phyloP scores from a whole-genome alignment of 2,329 filamentous ascomycete species.

The Calonectria crousiana region DNA sequence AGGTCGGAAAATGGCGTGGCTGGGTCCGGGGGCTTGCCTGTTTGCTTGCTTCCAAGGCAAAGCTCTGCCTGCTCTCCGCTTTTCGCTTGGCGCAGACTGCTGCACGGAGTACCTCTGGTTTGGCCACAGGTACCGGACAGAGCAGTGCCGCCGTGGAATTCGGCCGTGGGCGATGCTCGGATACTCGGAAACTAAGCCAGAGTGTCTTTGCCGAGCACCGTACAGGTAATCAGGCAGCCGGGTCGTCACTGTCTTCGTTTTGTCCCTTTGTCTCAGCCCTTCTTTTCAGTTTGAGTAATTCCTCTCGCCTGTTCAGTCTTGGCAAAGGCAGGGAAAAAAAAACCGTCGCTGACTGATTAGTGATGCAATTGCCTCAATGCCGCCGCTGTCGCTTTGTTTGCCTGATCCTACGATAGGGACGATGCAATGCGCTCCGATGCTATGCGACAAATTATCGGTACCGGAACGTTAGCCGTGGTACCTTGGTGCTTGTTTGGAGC shows the following conservation, averaged over 20 bases:
- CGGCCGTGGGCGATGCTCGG: constrained; percentile 14
- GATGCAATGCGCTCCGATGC: not conserved
- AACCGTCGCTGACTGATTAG: not conserved
- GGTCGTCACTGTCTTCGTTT: not conserved
- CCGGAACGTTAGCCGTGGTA: constrained; percentile 7
- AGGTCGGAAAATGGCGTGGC: constrained; percentile 46
- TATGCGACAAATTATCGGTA: not conserved
- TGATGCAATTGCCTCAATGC: constrained; percentile 4
- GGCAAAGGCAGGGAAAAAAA: not conserved
- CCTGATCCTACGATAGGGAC: not conserved
- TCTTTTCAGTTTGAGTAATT: not conserved
- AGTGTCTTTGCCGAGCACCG: constrained; percentile 9
- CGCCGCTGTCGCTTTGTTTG: not conserved
- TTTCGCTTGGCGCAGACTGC: constrained; percentile 29
- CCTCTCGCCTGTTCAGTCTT: not conserved
- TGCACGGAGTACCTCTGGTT: constrained; percentile 2
- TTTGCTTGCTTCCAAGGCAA: constrained; percentile 10
- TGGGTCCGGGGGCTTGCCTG: constrained; percentile 35
- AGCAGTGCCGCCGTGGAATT: constrained; percentile 4
- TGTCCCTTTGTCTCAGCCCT: constrained; percentile 13
- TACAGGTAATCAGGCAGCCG: not conserved
- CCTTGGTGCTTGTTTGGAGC: constrained; percentile 2
- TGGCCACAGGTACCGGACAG: constrained; percentile 5
- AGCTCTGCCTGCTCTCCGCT: constrained; percentile 30
- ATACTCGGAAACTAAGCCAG: not conserved